Base-by-base conservation (phyloP, 2,329 filamentous ascomycete species). In the Fusarium metavorans region DNA sequence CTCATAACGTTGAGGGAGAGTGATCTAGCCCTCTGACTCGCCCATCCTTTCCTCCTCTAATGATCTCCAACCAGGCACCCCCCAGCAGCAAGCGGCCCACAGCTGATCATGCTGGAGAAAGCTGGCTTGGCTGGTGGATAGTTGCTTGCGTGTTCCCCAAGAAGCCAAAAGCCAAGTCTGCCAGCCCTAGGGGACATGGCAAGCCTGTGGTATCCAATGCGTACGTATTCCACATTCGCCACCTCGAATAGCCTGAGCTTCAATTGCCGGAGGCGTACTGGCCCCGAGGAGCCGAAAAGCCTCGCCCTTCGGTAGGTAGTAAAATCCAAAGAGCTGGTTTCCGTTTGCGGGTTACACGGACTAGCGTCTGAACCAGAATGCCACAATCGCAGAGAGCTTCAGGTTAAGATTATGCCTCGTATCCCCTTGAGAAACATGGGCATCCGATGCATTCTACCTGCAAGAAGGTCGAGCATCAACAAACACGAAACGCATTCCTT, bases 401-500 rank as follows among this genome's bases (percentile, higher is more conserved):
- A 39, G 37, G 27, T 60, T 65, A 58, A 60, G 41, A 57, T 70
- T 63, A 70, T 60, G 57, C 34, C 32, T 69, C 66, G 72, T 69
- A 68, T 64, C 57, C 58, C 68, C 57, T 61, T 43, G 45, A 43
- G 39, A 43, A 37, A 41, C 35, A 56, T 48, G 64, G 65, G 18
- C 43, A 56, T 63, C 37, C 61, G n/a, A 30, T 64, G 45, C 41
- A 59, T 18, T 41, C 48, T 60, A 6, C 60, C 60, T 48, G 27
- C 32, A 41, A 11, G 35, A 41, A 41, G 10, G 34, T 39, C 57
- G 58, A 75, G 68, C 64, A 70, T 66, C 61, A 72, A 67, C 66
- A 73, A 75, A 75, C 63, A 20, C 62, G 72, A 74, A 75, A 73
- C 72, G 56, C 72, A 75, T 75, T 74, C 72, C 72, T 70, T 23